A percentile compares a stretch with the other conserved stretches of the same genome.
phyloP scores from a whole-genome alignment of 1,284 basidiomycete genomes.

The Trametes hirsuta region DNA sequence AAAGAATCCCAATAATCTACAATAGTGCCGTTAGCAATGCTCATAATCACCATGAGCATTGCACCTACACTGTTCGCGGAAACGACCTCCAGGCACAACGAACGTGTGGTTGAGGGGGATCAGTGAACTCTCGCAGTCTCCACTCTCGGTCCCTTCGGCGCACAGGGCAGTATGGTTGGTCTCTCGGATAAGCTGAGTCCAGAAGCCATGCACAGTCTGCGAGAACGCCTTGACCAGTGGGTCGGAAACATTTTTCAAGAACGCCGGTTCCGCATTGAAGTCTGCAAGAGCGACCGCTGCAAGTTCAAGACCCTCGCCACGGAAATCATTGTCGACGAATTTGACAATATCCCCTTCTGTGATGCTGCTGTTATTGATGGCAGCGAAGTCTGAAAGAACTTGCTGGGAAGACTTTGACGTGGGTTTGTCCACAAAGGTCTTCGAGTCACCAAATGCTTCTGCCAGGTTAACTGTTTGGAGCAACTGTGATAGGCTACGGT shows the following conservation, averaged over 20 bases:
- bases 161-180: slow-evolving; percentile 79
- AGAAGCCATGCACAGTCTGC: slow-evolving; percentile 80
- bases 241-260: slow-evolving; percentile 75
- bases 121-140: slow-evolving; percentile 76
- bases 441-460: slow-evolving; percentile 77
- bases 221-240: slow-evolving; percentile 75
- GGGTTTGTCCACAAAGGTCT: slow-evolving; percentile 93
- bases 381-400: slow-evolving; percentile 73
- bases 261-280: slow-evolving; percentile 68
- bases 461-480: slow-evolving; percentile 88
- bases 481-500: slow-evolving; percentile 46
- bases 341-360: slow-evolving; percentile 65
- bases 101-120: slow-evolving; percentile 92
- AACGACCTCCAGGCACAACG: slow-evolving; percentile 84
- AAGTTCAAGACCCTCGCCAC: slow-evolving; percentile 86
- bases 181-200: slow-evolving; percentile 76
- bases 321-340: slow-evolving; percentile 81
- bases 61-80: slow-evolving; percentile 67
- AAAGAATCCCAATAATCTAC: slow-evolving; percentile 84
- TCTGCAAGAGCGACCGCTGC: slow-evolving; percentile 62
- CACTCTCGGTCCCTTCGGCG: slow-evolving; percentile 45
- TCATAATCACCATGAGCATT: not conserved
- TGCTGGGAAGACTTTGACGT: slow-evolving; percentile 66
- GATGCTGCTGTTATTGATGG: slow-evolving; percentile 46
- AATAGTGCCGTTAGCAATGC: not conserved